phyloP scores from a whole-genome alignment of 495 filamentous ascomycete species.

The Penicillium samsonianum region DNA sequence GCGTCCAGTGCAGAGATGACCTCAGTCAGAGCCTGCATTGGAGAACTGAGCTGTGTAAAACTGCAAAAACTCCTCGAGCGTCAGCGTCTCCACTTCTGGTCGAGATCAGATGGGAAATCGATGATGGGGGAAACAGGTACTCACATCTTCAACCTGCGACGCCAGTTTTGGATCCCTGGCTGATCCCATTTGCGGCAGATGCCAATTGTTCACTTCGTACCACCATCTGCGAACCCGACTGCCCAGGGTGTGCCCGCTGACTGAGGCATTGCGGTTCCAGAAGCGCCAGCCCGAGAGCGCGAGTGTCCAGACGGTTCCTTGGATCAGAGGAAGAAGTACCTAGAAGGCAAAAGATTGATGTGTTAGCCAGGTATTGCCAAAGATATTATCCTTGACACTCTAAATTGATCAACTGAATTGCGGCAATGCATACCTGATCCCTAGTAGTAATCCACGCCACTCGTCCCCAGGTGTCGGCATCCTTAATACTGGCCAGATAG shows the following conservation, averaged over 20 bases:
- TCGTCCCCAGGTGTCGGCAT: slow-evolving; percentile 72
- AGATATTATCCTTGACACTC: background rate
- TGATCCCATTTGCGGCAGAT: slow-evolving; percentile 46
- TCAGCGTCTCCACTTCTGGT: slow-evolving; percentile 28
- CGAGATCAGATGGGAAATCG: background rate
- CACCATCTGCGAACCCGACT: slow-evolving; percentile 80
- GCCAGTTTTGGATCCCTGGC: slow-evolving; percentile 36
- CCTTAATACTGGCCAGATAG: slow-evolving; percentile 81
- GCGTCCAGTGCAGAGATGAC: slow-evolving; percentile 1
- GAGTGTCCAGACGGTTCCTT: slow-evolving; percentile 83
- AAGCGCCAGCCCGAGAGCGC: slow-evolving; percentile 77
- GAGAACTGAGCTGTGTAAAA: slow-evolving; percentile 48
- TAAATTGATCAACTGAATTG: background rate
- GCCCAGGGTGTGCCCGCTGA: slow-evolving; percentile 69
- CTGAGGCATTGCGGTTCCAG: slow-evolving; percentile 73
- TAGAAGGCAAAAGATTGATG: slow-evolving; percentile 32
- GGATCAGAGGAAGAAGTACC: slow-evolving; percentile 79
- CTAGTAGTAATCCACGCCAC: slow-evolving; percentile 80
- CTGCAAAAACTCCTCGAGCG: slow-evolving; percentile 45
- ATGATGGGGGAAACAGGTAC: slow-evolving; percentile 24
- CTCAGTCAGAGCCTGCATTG: slow-evolving; percentile 39
- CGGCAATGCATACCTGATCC: slow-evolving; percentile 69
- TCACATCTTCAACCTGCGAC: slow-evolving; percentile 51
- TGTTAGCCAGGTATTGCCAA: slow-evolving; percentile 3
- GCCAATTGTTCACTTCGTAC: slow-evolving; percentile 90